Percentiles rank a stretch among this genome's conserved stretches.
These are phyloP conservation scores for Taphrina pruni DNA, from an alignment of 1,139 yeast species.

Conservation along the genomic window DNA sequence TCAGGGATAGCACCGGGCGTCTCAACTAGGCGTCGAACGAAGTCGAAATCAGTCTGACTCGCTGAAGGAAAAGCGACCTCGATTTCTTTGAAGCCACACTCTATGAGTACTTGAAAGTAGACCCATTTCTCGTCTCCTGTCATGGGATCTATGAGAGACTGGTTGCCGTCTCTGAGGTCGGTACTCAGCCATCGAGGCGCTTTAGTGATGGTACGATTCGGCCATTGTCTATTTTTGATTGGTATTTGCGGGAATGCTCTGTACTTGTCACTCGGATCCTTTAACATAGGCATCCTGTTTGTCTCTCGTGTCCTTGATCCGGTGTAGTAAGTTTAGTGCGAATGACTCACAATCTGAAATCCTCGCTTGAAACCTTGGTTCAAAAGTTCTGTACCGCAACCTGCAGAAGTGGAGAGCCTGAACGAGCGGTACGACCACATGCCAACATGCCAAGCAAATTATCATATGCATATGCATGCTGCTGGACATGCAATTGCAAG, in stretches of 20 bases:
- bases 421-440: constrained; percentile 10
- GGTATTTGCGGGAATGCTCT: constrained; percentile 68
- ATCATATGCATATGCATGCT: no score
- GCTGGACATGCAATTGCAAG: no score
- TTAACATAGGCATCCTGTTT: constrained; percentile 55
- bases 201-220: constrained; percentile 69
- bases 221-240: constrained; percentile 87
- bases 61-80: constrained; percentile 98
- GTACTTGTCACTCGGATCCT: constrained; percentile 81
- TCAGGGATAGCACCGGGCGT: constrained; percentile 69
- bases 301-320: background rate
- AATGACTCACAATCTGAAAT: background rate
- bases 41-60: constrained; percentile 93
- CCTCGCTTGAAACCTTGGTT: background rate
- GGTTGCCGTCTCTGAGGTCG: constrained; percentile 95
- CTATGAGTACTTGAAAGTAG: constrained; percentile 83
- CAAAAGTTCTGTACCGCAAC: background rate
- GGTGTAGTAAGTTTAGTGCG: background rate
- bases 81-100: constrained; percentile 92
- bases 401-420: constrained; percentile 5
- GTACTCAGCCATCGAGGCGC: constrained; percentile 98
- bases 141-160: constrained; percentile 90
- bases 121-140: constrained; percentile 84
- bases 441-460: background rate
- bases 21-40: constrained; percentile 90